Evolutionary conservation across 176 grass and related monocot genomes (phyloP).

Genomic region (Bolboschoenus planiculmis): DNA sequence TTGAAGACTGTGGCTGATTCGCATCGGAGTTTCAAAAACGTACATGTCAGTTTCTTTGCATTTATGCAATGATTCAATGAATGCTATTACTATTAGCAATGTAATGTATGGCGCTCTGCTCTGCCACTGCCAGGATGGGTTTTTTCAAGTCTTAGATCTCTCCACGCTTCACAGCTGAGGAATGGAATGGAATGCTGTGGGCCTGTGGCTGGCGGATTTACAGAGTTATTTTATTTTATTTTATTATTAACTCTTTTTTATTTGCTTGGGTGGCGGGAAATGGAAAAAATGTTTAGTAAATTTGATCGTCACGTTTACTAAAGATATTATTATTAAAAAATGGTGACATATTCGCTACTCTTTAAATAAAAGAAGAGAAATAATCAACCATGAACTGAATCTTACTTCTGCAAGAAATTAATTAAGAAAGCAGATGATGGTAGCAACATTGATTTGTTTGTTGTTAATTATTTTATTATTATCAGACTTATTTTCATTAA

Average conservation of each 20-base stretch:
- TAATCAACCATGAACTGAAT: neutral
- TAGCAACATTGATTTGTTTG: neutral
- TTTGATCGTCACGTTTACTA: neutral
- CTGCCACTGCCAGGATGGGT: too few relatives aligned
- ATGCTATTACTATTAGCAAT: neutral
- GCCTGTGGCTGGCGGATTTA: too few relatives aligned
- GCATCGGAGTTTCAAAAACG: neutral
- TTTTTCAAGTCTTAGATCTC: too few relatives aligned
- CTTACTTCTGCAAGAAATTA: neutral
- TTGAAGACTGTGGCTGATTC: neutral
- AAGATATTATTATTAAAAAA: neutral
- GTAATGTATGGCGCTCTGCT: neutral
- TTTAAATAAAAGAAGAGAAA: neutral
- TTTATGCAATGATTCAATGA: neutral
- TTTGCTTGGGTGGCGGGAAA: too few relatives aligned
- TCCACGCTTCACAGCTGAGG: too few relatives aligned
- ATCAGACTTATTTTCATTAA: too few relatives aligned
- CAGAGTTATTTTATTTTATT: too few relatives aligned
- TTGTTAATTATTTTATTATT: too few relatives aligned
- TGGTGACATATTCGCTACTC: neutral
- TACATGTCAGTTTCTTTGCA: neutral
- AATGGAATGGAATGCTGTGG: too few relatives aligned
- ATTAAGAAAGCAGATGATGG: neutral
- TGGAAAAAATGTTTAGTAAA: too few relatives aligned
- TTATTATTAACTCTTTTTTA: too few relatives aligned